These are phyloP conservation scores for Xylaria sp. DNA, from an alignment of 2,329 filamentous ascomycete species.

Conservation along the genomic window DNA sequence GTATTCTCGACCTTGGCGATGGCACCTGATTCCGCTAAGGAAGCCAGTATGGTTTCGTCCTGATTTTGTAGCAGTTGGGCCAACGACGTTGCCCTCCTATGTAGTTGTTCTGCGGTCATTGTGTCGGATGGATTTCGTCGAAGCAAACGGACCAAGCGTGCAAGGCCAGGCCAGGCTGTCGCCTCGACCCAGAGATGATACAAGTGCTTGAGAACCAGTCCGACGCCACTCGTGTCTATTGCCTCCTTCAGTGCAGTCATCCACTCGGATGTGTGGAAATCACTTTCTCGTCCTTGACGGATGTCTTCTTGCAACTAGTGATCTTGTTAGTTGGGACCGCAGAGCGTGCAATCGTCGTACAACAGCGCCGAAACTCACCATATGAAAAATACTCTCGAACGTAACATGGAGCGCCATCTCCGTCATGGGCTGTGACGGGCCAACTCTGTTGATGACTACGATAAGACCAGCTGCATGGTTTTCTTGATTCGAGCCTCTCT, in stretches of 20 bases:
- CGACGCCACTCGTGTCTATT: conserved; percentile 38
- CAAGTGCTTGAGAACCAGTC: conserved; percentile 39
- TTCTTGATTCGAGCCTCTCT: conserved; percentile 46
- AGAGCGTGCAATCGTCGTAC: not conserved
- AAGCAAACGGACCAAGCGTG: conserved; percentile 40
- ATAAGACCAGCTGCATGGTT: conserved; percentile 47
- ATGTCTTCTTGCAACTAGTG: conserved; percentile 48
- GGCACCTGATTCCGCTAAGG: conserved; percentile 39
- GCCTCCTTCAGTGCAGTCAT: conserved; percentile 39
- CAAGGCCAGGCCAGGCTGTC: conserved; percentile 47
- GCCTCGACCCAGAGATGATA: conserved; percentile 46
- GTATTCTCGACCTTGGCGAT: conserved; percentile 42
- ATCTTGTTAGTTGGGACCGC: conserved; percentile 32
- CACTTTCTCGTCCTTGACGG: conserved; percentile 44
- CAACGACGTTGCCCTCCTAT: conserved; percentile 37
- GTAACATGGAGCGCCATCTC: conserved; percentile 45
- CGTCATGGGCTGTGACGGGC: conserved; percentile 42
- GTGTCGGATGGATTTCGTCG: conserved; percentile 41
- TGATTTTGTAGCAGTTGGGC: conserved; percentile 41
- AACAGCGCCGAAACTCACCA: conserved; percentile 39
- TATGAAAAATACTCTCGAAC: conserved; percentile 47
- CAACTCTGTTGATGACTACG: conserved; percentile 44
- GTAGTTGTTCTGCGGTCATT: conserved; percentile 43
- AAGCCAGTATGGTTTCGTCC: conserved; percentile 39
- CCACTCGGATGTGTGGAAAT: conserved; percentile 44